phyloP scores from a whole-genome alignment of 345 rosid species.

The Acer negundo region DNA sequence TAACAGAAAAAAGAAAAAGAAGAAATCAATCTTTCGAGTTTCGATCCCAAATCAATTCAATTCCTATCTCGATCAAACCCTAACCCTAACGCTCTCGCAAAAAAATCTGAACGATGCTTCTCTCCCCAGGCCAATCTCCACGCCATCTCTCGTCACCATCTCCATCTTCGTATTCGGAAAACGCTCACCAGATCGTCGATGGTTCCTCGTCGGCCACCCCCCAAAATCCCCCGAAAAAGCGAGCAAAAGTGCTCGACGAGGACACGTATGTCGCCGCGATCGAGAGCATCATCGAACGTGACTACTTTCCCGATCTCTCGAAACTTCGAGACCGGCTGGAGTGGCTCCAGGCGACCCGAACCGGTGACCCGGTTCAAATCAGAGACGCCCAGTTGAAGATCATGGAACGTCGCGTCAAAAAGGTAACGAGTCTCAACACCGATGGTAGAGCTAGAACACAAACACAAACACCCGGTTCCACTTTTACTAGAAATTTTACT shows the following conservation, averaged over 20 bases:
- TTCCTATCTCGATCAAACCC: constrained; percentile 3
- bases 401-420: constrained; percentile 78
- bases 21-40: no score
- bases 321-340: constrained; percentile 95
- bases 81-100: constrained; percentile 13
- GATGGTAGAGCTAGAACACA: constrained; percentile 46
- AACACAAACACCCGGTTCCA: constrained; percentile 85
- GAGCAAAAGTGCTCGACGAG: constrained; percentile 72
- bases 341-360: constrained; percentile 87
- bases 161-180: constrained; percentile 44
- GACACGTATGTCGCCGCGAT: constrained; percentile 83
- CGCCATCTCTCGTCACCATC: constrained; percentile 78
- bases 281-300: constrained; percentile 95
- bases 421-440: constrained; percentile 32
- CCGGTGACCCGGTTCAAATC: constrained; percentile 84
- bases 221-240: constrained; percentile 44
- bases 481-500: constrained; percentile 70
- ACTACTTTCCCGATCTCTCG: constrained; percentile 89
- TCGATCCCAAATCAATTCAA: background rate
- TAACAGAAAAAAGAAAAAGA: no score
- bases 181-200: constrained; percentile 28
- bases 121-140: constrained; percentile 77
- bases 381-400: constrained; percentile 96
- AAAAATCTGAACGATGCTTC: constrained; percentile 47
- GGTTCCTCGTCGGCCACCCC: constrained; percentile 36